Percentiles rank a stretch among this genome's conserved stretches.
These are phyloP conservation scores for Astrothelium macrocarpum DNA, from an alignment of 495 filamentous ascomycete species.

Conservation along the genomic window DNA sequence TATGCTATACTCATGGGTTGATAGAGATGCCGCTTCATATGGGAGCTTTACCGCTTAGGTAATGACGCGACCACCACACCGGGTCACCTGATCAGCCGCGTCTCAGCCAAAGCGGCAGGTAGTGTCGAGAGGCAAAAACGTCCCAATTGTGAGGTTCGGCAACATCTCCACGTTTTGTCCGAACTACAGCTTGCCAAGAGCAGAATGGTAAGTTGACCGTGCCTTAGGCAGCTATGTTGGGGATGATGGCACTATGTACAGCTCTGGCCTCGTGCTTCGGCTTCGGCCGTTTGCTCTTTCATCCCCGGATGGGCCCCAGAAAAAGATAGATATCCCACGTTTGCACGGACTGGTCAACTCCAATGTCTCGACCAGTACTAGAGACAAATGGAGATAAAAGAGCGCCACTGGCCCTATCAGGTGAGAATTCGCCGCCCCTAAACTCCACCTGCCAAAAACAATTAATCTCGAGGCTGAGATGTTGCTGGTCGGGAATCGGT, in stretches of 20 bases:
- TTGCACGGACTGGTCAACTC: neutral
- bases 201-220: neutral
- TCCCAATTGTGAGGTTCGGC: too few relatives aligned
- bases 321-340: neutral
- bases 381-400: neutral
- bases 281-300: neutral
- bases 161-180: too few relatives aligned
- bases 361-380: neutral
- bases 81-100: neutral
- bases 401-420: neutral
- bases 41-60: too few relatives aligned
- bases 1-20: too few relatives aligned
- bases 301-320: neutral
- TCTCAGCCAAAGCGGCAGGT: too few relatives aligned
- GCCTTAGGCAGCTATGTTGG: neutral
- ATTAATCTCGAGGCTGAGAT: neutral
- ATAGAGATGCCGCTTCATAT: too few relatives aligned
- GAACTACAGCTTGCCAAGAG: neutral
- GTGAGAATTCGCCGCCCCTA: neutral
- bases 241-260: too few relatives aligned
- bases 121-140: neutral
- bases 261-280: neutral
- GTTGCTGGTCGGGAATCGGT: neutral
- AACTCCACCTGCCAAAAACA: neutral
- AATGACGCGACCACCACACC: neutral